Conservation (phyloP, 768 basidiomycete genomes). For the Suillus occidentalis region DNA sequence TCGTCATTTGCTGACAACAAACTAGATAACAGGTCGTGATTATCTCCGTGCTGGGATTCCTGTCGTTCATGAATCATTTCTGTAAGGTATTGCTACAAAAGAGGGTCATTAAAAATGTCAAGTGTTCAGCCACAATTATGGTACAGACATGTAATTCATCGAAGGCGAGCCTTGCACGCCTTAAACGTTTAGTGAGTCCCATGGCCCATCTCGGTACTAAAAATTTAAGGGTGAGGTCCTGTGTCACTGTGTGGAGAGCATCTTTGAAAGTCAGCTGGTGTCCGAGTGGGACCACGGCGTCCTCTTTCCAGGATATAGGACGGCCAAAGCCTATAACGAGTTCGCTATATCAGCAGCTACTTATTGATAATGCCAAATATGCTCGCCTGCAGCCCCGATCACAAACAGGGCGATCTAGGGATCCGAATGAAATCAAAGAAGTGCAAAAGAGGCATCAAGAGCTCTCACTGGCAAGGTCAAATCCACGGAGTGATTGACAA, state of each 20-base stretch:
- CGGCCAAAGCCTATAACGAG: constrained; percentile 48
- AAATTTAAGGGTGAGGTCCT: constrained; percentile 37
- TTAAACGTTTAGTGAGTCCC: constrained; percentile 34
- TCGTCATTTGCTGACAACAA: constrained; percentile 51
- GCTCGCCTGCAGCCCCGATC: constrained; percentile 51
- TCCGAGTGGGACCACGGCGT: constrained; percentile 39
- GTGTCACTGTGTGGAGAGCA: constrained; percentile 45
- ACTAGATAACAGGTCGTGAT: constrained; percentile 53
- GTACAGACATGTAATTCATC: constrained; percentile 41
- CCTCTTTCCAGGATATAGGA: constrained; percentile 48
- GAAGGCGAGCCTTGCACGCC: constrained; percentile 37
- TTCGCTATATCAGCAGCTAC: background rate
- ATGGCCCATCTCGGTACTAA: constrained; percentile 42
- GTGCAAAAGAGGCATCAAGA: constrained; percentile 7
- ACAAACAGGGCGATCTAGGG: constrained; percentile 54
- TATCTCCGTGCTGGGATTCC: constrained; percentile 36
- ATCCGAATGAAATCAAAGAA: constrained; percentile 15
- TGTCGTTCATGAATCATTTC: constrained; percentile 54
- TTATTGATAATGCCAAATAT: background rate
- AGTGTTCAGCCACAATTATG: background rate
- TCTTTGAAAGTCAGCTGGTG: constrained; percentile 51
- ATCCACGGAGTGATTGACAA: constrained; percentile 47
- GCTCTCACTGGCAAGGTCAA: constrained; percentile 51
- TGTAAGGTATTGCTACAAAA: constrained; percentile 41
- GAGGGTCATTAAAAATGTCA: background rate